A percentile compares a stretch with the other conserved stretches of the same genome.
These are phyloP conservation scores for Leishmania martiniquensis DNA, from an alignment of 208 protist species.

Conservation along the genomic window DNA sequence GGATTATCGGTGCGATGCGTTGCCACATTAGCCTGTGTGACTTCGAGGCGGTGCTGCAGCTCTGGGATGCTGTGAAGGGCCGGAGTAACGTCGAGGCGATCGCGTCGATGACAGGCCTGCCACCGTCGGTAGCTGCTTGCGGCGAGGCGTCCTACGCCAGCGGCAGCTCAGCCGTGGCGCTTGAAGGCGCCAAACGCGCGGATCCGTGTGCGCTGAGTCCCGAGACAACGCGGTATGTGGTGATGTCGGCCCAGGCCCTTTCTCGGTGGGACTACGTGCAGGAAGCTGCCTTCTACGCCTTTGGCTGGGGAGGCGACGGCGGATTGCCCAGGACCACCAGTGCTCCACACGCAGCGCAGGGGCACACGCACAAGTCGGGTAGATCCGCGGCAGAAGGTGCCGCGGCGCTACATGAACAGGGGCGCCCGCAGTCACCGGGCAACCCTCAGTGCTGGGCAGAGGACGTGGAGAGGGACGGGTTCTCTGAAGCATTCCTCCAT, in stretches of 20 bases:
- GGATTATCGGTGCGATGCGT: constrained; percentile 69
- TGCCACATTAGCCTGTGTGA: constrained; percentile 70
- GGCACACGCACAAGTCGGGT: neutral
- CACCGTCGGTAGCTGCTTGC: neutral
- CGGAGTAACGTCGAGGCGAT: neutral
- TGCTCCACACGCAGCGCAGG: neutral
- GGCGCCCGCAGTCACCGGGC: neutral
- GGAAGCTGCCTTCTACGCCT: constrained; percentile 39
- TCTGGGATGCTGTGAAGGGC: constrained; percentile 47
- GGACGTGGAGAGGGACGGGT: constrained; percentile 2
- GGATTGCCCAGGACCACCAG: neutral
- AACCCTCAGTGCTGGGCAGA: neutral
- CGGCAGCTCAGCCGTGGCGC: constrained; percentile 2
- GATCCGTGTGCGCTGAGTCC: neutral
- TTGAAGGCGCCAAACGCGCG: neutral
- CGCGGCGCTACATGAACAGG: neutral
- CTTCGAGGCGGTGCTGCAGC: constrained; percentile 66
- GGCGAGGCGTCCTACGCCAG: neutral
- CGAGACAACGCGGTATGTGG: constrained; percentile 61
- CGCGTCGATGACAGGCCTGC: constrained; percentile 4
- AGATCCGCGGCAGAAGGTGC: neutral
- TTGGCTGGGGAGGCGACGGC: neutral
- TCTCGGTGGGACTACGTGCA: constrained; percentile 76
- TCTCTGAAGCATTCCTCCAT: neutral
- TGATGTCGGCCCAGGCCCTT: constrained; percentile 67